Evolutionary conservation across 768 basidiomycete species (phyloP).

Genomic region (Calvatia gigantea): DNA sequence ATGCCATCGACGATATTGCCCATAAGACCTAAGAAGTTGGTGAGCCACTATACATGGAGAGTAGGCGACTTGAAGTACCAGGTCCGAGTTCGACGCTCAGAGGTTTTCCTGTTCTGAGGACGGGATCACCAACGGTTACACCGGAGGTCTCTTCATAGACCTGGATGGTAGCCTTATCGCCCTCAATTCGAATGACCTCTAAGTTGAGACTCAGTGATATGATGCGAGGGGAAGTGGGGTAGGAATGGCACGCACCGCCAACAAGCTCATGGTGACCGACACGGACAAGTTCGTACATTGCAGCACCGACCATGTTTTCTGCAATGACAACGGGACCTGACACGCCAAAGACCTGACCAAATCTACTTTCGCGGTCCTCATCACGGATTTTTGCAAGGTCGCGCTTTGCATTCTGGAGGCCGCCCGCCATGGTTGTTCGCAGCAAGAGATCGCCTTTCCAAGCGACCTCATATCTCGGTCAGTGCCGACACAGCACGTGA

Average conservation of each 20-base stretch:
- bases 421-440: conserved; percentile 73
- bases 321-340: conserved; percentile 99
- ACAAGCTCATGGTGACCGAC: conserved; percentile 98
- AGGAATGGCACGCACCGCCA: conserved; percentile 61
- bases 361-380: conserved; percentile 85
- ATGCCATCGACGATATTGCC: conserved; percentile 99
- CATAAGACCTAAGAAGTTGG: conserved; percentile 73
- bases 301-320: conserved; percentile 91
- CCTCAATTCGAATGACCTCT: conserved; percentile 99
- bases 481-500: conserved; percentile 21
- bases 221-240: background rate
- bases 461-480: background rate
- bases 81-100: conserved; percentile 97
- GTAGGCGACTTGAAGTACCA: conserved; percentile 45
- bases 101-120: conserved; percentile 95
- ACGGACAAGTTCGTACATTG: conserved; percentile 97
- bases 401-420: conserved; percentile 85
- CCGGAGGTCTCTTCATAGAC: conserved; percentile 99
- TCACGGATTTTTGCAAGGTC: conserved; percentile 85
- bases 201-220: conserved; percentile 9
- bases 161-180: conserved; percentile 97
- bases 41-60: background rate
- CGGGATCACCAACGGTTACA: conserved; percentile 98
- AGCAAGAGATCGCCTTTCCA: background rate
- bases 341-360: conserved; percentile 90